Percentiles rank a stretch among this genome's conserved stretches.
Evolutionary conservation across 495 filamentous ascomycete genomes (phyloP).

Genomic region (Penicillium angulare): DNA sequence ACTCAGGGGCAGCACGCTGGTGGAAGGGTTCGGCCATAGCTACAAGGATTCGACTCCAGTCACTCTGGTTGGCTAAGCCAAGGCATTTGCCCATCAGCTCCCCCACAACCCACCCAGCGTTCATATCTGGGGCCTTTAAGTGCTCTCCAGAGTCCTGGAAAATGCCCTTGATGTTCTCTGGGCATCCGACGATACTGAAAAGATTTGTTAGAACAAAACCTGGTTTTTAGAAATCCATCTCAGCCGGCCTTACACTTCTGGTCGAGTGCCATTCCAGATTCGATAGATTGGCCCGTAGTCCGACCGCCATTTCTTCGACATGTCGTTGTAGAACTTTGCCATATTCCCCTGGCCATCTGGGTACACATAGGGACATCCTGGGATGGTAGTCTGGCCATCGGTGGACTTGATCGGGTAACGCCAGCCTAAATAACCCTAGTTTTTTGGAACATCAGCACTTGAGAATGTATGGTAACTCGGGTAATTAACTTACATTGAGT

Average conservation of each 20-base stretch:
- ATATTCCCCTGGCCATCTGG: background rate
- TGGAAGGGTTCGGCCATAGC: too few relatives aligned
- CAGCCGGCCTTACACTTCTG: conserved; percentile 35
- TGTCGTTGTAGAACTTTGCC: background rate
- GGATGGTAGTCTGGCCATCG: too few relatives aligned
- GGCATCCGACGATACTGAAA: too few relatives aligned
- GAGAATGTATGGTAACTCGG: too few relatives aligned
- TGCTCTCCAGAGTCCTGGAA: conserved; percentile 35
- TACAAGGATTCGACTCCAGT: too few relatives aligned
- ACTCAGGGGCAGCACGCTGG: background rate
- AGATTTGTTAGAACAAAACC: conserved; percentile 19
- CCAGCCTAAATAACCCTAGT: too few relatives aligned
- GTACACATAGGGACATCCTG: background rate
- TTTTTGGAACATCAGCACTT: too few relatives aligned
- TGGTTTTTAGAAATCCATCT: too few relatives aligned
- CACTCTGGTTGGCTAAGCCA: conserved; percentile 28
- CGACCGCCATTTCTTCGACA: background rate
- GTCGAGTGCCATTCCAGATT: conserved; percentile 30
- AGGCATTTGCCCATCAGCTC: conserved; percentile 39
- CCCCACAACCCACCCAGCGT: conserved; percentile 33
- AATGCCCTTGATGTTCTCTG: conserved; percentile 22
- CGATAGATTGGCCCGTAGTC: conserved; percentile 22
- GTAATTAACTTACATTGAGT: too few relatives aligned
- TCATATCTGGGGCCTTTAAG: conserved; percentile 26
- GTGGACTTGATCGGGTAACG: too few relatives aligned